Evolutionary conservation across 352 stramenopile species (phyloP), one percentile per base, ranked within the genome.

Genomic region (Thraustochytrium striatum): DNA sequence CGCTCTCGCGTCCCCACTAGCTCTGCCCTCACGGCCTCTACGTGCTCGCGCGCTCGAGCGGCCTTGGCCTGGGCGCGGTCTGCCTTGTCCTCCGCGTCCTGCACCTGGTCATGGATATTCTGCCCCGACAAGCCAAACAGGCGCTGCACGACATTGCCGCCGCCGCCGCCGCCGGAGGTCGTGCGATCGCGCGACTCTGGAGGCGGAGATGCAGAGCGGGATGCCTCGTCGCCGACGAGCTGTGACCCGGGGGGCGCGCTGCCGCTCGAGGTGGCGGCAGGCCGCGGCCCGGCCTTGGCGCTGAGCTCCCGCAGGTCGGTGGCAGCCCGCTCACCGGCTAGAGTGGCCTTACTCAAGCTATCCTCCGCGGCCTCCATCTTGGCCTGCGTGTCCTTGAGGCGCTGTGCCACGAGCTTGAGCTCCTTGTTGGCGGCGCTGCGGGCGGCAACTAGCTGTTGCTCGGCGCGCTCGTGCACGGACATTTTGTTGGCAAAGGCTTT

Each of bases 371-470:
- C 19, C 11, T 75, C 65, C 19, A 75, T 11, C 32, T 43, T 9
- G 3, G 1, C 25, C 16, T 43, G 65, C 16, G 52, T 43, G 11
- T 75, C 65, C 50, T 75, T 75, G n/a, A 75, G 65, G 3, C 30
- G 21, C 33, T 36, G 16, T 13, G 65, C 65, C 3, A 75, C 65
- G 30, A 75, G 50, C 39, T 75, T 39, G 0, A 75, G 65, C 39
- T 75, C 65, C 39, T 75, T 75, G 35, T 75, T 39, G 19, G 65
- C 65, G n/a, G 65, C 65, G 7, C 30, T 43, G 28, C 65, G 65
- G 0, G 65, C 65, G 8, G 65, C 65, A 21, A 75, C 41, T 7
- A 75, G 11, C 35, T 75, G 65, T 38, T 75, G 43, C n/a, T 38
- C 11, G 3, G 21, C 43, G 16, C 33, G n/a, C 35, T 75, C 65